Percentiles rank a stretch among this genome's conserved stretches.
Evolutionary conservation across 2,329 filamentous ascomycete species (phyloP).

Genomic region (Paramyrothecium sp.): DNA sequence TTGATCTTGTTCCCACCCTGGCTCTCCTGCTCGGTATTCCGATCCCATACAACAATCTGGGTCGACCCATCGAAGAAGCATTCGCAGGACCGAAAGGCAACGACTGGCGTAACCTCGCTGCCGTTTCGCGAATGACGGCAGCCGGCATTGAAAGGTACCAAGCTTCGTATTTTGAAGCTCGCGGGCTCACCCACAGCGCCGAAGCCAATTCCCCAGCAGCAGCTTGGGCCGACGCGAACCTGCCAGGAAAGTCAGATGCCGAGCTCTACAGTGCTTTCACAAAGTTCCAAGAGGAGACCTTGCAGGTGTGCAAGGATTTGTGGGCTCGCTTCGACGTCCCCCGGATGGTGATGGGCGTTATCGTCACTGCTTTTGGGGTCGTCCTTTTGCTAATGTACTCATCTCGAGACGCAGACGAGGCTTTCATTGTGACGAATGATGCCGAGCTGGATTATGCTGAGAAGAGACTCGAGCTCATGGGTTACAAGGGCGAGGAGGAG

Average conservation of each 20-base stretch:
- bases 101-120: slow-evolving; percentile 74
- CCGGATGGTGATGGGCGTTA: slow-evolving; percentile 80
- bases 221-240: slow-evolving; percentile 48
- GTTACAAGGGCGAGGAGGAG: slow-evolving; percentile 32
- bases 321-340: slow-evolving; percentile 92
- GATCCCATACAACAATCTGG: slow-evolving; percentile 94
- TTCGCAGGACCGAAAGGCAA: slow-evolving; percentile 71
- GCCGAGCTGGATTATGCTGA: slow-evolving; percentile 59
- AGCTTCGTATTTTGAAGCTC: slow-evolving; percentile 72
- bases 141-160: slow-evolving; percentile 91
- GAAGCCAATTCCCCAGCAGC: slow-evolving; percentile 35
- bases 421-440: slow-evolving; percentile 52
- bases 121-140: slow-evolving; percentile 73
- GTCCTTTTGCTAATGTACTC: slow-evolving; percentile 72
- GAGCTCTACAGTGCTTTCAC: slow-evolving; percentile 59
- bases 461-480: slow-evolving; percentile 51
- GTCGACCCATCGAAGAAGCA: slow-evolving; percentile 88
- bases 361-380: slow-evolving; percentile 67
- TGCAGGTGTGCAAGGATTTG: slow-evolving; percentile 75
- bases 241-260: slow-evolving; percentile 35
- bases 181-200: slow-evolving; percentile 63
- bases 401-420: slow-evolving; percentile 53
- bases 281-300: slow-evolving; percentile 74
- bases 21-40: slow-evolving; percentile 85
- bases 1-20: slow-evolving; percentile 91